phyloP scores from a whole-genome alignment of 345 rosid genomes.

The Sapria himalayana region DNA sequence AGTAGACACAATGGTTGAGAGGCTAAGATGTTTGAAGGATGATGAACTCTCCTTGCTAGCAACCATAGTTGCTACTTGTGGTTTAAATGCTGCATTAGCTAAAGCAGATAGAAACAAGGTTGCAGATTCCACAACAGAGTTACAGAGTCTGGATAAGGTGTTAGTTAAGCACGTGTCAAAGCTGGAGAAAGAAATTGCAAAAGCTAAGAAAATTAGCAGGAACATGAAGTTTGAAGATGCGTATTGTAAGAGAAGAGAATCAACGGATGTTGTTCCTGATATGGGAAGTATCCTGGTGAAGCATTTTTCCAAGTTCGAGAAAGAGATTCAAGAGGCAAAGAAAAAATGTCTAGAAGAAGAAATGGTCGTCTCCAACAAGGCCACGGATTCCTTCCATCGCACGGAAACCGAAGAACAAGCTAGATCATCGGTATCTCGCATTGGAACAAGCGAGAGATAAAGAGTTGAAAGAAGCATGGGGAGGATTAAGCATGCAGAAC shows the following conservation, averaged over 20 bases:
- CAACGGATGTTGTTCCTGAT: conserved; percentile 16
- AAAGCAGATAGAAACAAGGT: conserved; percentile 30
- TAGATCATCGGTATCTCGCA: conserved; percentile 21
- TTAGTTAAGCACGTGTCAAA: conserved; percentile 59
- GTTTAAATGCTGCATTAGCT: conserved; percentile 73
- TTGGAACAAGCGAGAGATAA: conserved; percentile 48
- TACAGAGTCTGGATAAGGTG: conserved; percentile 67
- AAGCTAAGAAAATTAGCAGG: conserved; percentile 39
- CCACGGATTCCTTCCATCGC: too few species aligned
- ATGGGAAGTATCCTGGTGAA: conserved; percentile 47
- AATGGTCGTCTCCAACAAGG: conserved; percentile 15
- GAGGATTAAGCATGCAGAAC: conserved; percentile 69
- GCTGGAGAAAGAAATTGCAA: conserved; percentile 67
- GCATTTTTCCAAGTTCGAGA: conserved; percentile 34
- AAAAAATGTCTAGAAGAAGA: conserved; percentile 42
- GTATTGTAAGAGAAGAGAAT: too few species aligned
- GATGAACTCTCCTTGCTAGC: conserved; percentile 83
- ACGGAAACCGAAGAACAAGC: conserved; percentile 13
- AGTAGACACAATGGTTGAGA: conserved; percentile 52
- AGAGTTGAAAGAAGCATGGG: conserved; percentile 83
- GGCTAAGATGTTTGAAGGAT: conserved; percentile 66
- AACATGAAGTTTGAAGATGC: conserved; percentile 12
- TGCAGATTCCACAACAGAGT: conserved; percentile 14
- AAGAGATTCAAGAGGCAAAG: conserved; percentile 42
- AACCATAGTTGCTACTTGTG: conserved; percentile 83